Evolutionary conservation across 2,329 filamentous ascomycete genomes (phyloP).

Genomic region (Penicillium concentricum): DNA sequence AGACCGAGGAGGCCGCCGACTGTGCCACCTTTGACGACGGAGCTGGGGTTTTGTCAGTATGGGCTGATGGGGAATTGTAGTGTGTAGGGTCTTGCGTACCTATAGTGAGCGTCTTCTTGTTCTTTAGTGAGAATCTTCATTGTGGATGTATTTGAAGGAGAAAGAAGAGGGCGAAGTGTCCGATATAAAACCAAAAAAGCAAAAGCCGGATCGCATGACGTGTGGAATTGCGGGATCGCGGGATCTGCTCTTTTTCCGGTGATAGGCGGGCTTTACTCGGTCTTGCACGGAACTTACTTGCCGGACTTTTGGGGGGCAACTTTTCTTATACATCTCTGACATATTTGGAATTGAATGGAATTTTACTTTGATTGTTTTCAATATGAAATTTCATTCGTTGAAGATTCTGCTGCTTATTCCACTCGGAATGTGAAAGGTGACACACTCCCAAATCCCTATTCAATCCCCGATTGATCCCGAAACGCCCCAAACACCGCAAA

Average conservation of each 20-base stretch:
- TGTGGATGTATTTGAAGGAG: constrained; percentile 25
- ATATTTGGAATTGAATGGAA: neutral
- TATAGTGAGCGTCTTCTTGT: constrained; percentile 85
- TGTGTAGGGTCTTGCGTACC: constrained; percentile 43
- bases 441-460: constrained; percentile 14
- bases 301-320: neutral
- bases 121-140: constrained; percentile 98
- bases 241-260: constrained; percentile 23
- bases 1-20: constrained; percentile 71
- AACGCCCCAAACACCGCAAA: constrained; percentile 18
- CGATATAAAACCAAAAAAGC: constrained; percentile 15
- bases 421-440: constrained; percentile 1
- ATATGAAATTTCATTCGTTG: neutral
- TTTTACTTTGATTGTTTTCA: neutral
- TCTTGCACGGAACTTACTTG: constrained; percentile 7
- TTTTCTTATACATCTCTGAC: neutral
- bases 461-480: constrained; percentile 23
- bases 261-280: constrained; percentile 11
- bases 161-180: neutral
- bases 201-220: constrained; percentile 28
- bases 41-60: constrained; percentile 40
- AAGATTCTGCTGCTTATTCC: constrained; percentile 13
- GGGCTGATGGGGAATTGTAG: constrained; percentile 6
- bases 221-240: constrained; percentile 11
- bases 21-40: constrained; percentile 75